Conservation (phyloP, 2,329 filamentous ascomycete genomes). For the Emmonsiellopsis sp. region DNA sequence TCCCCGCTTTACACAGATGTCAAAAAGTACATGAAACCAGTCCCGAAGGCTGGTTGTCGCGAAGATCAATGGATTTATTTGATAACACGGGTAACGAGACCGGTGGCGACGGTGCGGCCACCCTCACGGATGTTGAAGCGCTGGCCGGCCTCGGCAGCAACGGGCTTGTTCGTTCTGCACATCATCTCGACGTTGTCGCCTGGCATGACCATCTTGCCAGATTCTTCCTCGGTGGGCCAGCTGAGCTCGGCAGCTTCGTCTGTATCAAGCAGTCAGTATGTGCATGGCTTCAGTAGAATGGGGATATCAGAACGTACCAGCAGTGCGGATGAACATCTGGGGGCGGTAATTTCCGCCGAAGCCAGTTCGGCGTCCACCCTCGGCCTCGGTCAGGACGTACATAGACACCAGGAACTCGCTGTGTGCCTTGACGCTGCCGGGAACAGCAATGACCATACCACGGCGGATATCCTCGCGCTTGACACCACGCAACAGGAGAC, state of each 20-base stretch:
- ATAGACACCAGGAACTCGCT: conserved; percentile 89
- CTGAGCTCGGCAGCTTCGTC: conserved; percentile 64
- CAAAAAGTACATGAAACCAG: conserved; percentile 1
- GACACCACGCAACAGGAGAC: conserved; percentile 88
- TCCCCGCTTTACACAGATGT: conserved; percentile 4
- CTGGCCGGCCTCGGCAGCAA: conserved; percentile 83
- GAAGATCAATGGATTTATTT: conserved; percentile 24
- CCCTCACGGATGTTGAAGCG: conserved; percentile 98
- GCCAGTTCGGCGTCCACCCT: conserved; percentile 92
- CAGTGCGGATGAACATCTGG: conserved; percentile 90
- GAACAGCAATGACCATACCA: conserved; percentile 87
- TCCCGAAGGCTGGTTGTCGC: neutral
- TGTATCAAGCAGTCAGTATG: conserved; percentile 11
- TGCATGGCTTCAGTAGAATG: conserved; percentile 2
- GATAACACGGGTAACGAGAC: conserved; percentile 66
- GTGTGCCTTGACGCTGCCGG: conserved; percentile 76
- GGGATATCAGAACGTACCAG: conserved; percentile 51
- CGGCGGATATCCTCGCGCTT: conserved; percentile 90
- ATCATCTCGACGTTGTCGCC: conserved; percentile 99
- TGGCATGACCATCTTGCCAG: conserved; percentile 82
- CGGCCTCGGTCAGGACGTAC: conserved; percentile 95
- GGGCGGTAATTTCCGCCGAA: conserved; percentile 96
- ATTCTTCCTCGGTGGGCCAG: conserved; percentile 73
- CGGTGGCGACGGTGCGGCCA: conserved; percentile 78
- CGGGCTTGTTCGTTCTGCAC: conserved; percentile 71